A percentile compares a stretch with the other conserved stretches of the same genome.
These are phyloP conservation scores for Ormosia emarginata DNA, from an alignment of 306 rosid genomes.

Conservation along the genomic window DNA sequence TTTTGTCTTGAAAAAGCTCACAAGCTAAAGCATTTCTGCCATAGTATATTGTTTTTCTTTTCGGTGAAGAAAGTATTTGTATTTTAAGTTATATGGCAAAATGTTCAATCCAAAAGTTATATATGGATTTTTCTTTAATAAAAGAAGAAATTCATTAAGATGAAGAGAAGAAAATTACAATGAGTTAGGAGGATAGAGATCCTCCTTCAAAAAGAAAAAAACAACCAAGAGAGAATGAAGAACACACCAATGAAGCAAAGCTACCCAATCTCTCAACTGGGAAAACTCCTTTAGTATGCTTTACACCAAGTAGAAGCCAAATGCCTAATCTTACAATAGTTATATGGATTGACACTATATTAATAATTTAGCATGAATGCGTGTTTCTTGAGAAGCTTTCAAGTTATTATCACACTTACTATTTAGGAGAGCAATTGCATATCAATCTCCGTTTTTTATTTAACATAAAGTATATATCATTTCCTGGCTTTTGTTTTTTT, in stretches of 20 bases:
- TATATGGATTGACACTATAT: conserved; percentile 1
- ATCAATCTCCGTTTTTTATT: neutral
- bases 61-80: neutral
- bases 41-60: neutral
- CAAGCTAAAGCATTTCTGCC: neutral
- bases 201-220: neutral
- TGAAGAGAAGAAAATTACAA: neutral
- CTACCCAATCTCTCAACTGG: neutral
- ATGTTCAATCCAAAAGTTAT: neutral
- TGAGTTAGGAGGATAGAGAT: neutral
- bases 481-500: neutral
- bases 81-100: neutral
- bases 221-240: neutral
- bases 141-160: neutral
- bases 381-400: conserved; percentile 3
- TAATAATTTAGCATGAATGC: neutral
- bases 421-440: neutral
- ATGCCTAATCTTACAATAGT: neutral
- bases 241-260: neutral
- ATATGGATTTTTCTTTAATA: neutral
- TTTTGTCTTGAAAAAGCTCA: neutral
- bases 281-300: neutral
- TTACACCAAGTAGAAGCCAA: neutral
- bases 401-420: neutral
- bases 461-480: neutral